Percentiles rank a stretch among this genome's conserved stretches.
Conservation (phyloP, 352 stramenopile species). For the Globisporangium canariense region DNA sequence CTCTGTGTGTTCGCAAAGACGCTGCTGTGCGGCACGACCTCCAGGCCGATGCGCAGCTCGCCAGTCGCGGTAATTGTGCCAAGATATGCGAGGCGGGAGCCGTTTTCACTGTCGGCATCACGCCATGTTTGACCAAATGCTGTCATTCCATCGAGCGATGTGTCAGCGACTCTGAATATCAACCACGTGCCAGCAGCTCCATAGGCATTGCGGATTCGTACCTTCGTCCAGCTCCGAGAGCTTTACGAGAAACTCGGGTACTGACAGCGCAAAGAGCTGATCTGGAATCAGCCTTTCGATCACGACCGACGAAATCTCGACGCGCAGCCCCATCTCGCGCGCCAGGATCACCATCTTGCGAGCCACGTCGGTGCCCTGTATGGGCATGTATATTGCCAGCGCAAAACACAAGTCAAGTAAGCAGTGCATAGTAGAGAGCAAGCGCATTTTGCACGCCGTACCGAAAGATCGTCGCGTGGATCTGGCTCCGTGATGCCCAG, state of each 20-base stretch:
- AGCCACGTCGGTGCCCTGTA: conserved; percentile 57
- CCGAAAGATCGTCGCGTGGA: conserved; percentile 57
- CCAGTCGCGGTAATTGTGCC: conserved; percentile 43
- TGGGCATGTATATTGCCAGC: background rate
- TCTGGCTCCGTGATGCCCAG: conserved; percentile 69
- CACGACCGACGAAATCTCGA: conserved; percentile 31
- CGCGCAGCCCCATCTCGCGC: conserved; percentile 39
- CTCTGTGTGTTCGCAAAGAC: conserved; percentile 34
- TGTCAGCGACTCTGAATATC: background rate
- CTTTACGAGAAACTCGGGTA: conserved; percentile 52
- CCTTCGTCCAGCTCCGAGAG: conserved; percentile 37
- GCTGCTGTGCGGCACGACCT: conserved; percentile 21
- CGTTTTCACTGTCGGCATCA: conserved; percentile 6
- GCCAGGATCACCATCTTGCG: conserved; percentile 69
- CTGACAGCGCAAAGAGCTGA: conserved; percentile 31
- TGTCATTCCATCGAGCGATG: background rate
- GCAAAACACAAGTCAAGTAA: background rate
- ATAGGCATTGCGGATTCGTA: background rate
- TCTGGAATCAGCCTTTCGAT: conserved; percentile 47
- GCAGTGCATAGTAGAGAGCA: too few relatives aligned
- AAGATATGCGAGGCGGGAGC: conserved; percentile 48
- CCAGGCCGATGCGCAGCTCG: conserved; percentile 35
- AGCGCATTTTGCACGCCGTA: background rate
- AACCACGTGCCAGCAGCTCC: too few relatives aligned
- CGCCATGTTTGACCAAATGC: background rate